Conservation (phyloP, 345 rosid genomes). For the Chamaenerion angustifolium region DNA sequence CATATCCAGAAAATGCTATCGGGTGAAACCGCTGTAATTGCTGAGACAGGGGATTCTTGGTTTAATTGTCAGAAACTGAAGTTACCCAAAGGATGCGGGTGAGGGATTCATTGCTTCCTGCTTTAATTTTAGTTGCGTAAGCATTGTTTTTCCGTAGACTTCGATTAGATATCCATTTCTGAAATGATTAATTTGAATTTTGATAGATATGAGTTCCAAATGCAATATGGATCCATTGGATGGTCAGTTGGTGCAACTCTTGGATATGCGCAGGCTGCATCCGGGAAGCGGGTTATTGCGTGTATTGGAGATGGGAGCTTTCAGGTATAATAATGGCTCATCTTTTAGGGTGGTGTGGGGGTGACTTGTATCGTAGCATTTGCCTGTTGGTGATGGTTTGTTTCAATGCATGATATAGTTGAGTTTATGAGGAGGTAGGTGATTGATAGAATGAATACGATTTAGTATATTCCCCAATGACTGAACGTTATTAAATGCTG, state of each 20-base stretch:
- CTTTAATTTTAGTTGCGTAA: background rate
- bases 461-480: too few species aligned
- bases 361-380: background rate
- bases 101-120: slow-evolving; percentile 2
- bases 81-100: slow-evolving; percentile 69
- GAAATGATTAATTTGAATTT: slow-evolving; percentile 1
- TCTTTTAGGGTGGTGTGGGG: too few species aligned
- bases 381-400: too few species aligned
- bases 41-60: slow-evolving; percentile 90
- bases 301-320: slow-evolving; percentile 84
- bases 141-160: background rate
- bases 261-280: slow-evolving; percentile 71
- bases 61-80: slow-evolving; percentile 76
- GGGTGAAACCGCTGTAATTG: slow-evolving; percentile 56
- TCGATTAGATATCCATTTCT: too few species aligned
- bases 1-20: slow-evolving; percentile 66
- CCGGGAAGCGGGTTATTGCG: slow-evolving; percentile 62
- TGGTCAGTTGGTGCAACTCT: slow-evolving; percentile 85
- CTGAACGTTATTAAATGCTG: background rate
- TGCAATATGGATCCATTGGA: slow-evolving; percentile 86
- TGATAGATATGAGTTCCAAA: slow-evolving; percentile 68
- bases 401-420: too few species aligned
- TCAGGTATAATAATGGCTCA: slow-evolving; percentile 32
- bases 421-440: too few species aligned
- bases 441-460: too few species aligned